Conservation (phyloP, 495 filamentous ascomycete species). For the Evernia prunastri region DNA sequence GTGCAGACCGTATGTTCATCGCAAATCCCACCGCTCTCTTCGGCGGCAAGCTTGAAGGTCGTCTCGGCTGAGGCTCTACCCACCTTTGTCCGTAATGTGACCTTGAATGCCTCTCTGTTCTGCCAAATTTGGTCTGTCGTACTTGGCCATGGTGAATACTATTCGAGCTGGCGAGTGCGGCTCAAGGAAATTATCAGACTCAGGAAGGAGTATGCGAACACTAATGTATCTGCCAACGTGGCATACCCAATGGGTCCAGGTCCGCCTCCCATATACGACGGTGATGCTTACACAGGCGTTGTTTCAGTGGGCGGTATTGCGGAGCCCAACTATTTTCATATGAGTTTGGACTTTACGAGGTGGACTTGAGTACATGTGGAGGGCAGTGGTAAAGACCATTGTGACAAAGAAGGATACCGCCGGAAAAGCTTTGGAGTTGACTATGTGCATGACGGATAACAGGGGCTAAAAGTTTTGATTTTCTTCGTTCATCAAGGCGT, state of each 20-base stretch:
- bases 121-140: conserved; percentile 77
- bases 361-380: conserved; percentile 36
- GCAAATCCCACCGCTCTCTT: conserved; percentile 83
- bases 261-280: conserved; percentile 23
- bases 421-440: not conserved
- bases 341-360: conserved; percentile 55
- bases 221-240: conserved; percentile 26
- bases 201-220: conserved; percentile 48
- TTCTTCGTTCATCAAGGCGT: not conserved
- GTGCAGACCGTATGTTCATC: conserved; percentile 79
- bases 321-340: conserved; percentile 44
- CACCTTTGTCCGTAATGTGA: conserved; percentile 82
- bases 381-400: not conserved
- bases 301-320: conserved; percentile 44
- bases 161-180: conserved; percentile 84
- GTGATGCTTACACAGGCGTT: conserved; percentile 29
- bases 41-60: conserved; percentile 79
- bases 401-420: not conserved
- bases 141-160: conserved; percentile 66
- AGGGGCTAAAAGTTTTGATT: conserved; percentile 3
- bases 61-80: conserved; percentile 73
- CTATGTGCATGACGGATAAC: not conserved
- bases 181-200: conserved; percentile 78
- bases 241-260: conserved; percentile 19
- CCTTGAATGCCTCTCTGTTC: conserved; percentile 90